These are phyloP conservation scores for Linum lewisii DNA, from an alignment of 345 rosid species.

Conservation along the genomic window DNA sequence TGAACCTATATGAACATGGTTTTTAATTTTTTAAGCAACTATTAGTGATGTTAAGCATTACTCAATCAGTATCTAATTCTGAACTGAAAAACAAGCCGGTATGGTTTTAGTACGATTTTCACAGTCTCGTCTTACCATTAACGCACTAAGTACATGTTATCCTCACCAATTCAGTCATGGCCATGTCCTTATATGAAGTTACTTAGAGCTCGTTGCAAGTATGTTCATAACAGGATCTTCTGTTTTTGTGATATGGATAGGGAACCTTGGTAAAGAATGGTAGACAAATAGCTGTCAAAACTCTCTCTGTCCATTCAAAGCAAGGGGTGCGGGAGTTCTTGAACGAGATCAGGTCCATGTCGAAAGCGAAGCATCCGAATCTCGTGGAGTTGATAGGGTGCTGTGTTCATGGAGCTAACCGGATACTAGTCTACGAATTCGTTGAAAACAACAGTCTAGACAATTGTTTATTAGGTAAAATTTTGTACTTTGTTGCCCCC, in stretches of 20 bases:
- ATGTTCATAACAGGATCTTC: not conserved
- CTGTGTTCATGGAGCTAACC: slow-evolving; percentile 49
- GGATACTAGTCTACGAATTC: slow-evolving; percentile 79
- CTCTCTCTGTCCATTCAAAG: slow-evolving; percentile 60
- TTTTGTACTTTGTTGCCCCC: not conserved
- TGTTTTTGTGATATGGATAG: slow-evolving; percentile 23
- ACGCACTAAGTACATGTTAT: too few relatives aligned
- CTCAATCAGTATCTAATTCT: too few relatives aligned
- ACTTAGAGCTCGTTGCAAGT: too few relatives aligned
- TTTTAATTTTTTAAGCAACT: too few relatives aligned
- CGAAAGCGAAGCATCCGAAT: slow-evolving; percentile 68
- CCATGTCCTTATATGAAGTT: too few relatives aligned
- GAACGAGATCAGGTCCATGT: slow-evolving; percentile 61
- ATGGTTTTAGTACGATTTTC: too few relatives aligned
- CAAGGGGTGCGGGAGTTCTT: slow-evolving; percentile 75
- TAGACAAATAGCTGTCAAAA: slow-evolving; percentile 60
- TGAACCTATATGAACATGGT: not conserved
- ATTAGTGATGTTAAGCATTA: too few relatives aligned
- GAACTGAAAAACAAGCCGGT: too few relatives aligned
- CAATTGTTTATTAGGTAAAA: slow-evolving; percentile 48
- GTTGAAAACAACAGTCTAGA: slow-evolving; percentile 79
- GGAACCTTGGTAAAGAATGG: slow-evolving; percentile 48
- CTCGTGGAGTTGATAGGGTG: slow-evolving; percentile 86
- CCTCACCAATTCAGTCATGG: too few relatives aligned
- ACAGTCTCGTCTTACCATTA: too few relatives aligned